Conservation (phyloP, 164 flowering plant species). For the Sextonia rubra region DNA sequence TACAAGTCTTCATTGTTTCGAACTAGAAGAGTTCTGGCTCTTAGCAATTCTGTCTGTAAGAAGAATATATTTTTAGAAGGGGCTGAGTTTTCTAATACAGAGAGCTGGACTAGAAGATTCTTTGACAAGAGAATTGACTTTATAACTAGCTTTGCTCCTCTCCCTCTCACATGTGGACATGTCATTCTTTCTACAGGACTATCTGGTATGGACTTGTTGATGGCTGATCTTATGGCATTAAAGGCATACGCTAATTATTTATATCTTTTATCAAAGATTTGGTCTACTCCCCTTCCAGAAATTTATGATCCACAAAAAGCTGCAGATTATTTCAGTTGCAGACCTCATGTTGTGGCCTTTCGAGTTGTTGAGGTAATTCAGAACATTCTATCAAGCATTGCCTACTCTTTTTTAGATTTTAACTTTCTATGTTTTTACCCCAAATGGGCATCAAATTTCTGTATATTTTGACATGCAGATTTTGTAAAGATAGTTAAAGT, state of each 20-base stretch:
- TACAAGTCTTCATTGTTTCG: not conserved
- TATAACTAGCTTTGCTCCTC: not conserved
- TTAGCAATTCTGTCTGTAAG: not conserved
- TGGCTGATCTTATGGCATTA: constrained; percentile 87
- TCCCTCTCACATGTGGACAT: not conserved
- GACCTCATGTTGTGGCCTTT: constrained; percentile 85
- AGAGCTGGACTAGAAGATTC: not conserved
- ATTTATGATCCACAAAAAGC: constrained; percentile 66
- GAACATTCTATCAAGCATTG: constrained; percentile 1
- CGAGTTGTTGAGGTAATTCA: constrained; percentile 77
- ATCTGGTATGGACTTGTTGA: constrained; percentile 68
- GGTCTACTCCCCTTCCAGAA: constrained; percentile 97
- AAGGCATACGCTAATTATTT: constrained; percentile 63
- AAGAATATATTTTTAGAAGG: not conserved
- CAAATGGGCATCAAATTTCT: too few relatives aligned
- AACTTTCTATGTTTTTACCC: not conserved
- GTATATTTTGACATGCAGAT: too few relatives aligned
- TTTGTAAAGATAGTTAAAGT: too few relatives aligned
- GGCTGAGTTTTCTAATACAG: not conserved
- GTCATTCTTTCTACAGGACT: constrained; percentile 45
- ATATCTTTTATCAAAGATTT: constrained; percentile 44
- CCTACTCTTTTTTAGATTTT: not conserved
- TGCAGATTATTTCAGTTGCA: constrained; percentile 65
- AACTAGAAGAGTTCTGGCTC: not conserved
- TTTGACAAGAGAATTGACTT: not conserved